A percentile compares a stretch with the other conserved stretches of the same genome.
Evolutionary conservation across 495 filamentous ascomycete genomes (phyloP).

Genomic region (Ramalina peruviana): DNA sequence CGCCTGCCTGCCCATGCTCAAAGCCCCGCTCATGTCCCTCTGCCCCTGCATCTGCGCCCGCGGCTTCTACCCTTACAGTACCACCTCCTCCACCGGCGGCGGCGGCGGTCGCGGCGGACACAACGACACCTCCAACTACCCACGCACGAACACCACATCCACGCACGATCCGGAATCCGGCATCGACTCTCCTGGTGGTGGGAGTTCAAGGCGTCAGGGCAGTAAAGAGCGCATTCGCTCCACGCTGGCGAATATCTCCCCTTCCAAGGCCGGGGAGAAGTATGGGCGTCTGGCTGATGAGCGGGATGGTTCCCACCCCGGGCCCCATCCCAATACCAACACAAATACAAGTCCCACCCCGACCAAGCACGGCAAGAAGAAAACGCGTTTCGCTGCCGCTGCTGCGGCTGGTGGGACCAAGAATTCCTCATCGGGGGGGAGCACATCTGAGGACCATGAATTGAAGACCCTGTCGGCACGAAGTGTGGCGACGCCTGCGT

Average conservation of each 20-base stretch:
- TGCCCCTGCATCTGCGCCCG: slow-evolving; percentile 46
- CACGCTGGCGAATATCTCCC: neutral
- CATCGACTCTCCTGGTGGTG: neutral
- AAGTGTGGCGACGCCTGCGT: too few relatives aligned
- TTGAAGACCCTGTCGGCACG: too few relatives aligned
- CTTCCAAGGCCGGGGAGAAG: too few relatives aligned
- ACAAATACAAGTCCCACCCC: too few relatives aligned
- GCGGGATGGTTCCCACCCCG: too few relatives aligned
- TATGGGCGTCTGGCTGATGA: too few relatives aligned
- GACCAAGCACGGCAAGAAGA: too few relatives aligned
- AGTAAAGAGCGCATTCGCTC: neutral
- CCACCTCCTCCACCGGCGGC: slow-evolving; percentile 41
- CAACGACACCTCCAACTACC: slow-evolving; percentile 27
- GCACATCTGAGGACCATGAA: too few relatives aligned
- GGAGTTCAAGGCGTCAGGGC: neutral
- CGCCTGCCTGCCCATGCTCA: slow-evolving; percentile 30
- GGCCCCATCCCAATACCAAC: too few relatives aligned
- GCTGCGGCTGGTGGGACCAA: too few relatives aligned
- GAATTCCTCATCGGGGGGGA: too few relatives aligned
- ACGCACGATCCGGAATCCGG: slow-evolving; percentile 10
- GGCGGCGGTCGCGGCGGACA: slow-evolving; percentile 55
- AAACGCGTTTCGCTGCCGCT: too few relatives aligned
- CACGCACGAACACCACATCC: slow-evolving; percentile 11
- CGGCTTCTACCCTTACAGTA: slow-evolving; percentile 67
- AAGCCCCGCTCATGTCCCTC: slow-evolving; percentile 54